Conservation (phyloP, 805 yeast species). For the Sugiyamaella floridensis region DNA sequence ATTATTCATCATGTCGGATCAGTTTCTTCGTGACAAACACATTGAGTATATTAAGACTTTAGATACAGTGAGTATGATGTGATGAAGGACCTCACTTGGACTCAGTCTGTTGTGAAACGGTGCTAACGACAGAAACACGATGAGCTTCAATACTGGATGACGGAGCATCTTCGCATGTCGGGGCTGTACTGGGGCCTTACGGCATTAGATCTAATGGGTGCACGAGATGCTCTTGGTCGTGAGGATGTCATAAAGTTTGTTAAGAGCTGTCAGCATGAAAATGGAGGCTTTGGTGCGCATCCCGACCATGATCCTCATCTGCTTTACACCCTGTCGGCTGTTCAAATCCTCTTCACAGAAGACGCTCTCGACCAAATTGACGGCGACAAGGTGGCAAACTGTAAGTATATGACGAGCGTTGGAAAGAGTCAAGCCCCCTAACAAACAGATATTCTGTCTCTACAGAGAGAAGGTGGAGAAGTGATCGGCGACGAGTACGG, state of each 20-base stretch:
- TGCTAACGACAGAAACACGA: conserved; percentile 36
- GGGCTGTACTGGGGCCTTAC: conserved; percentile 95
- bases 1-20: background rate
- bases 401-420: conserved; percentile 28
- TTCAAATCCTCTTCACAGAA: conserved; percentile 69
- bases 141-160: conserved; percentile 74
- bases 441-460: conserved; percentile 25
- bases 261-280: conserved; percentile 47
- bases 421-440: background rate
- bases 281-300: conserved; percentile 77
- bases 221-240: conserved; percentile 50
- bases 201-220: conserved; percentile 56
- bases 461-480: conserved; percentile 59
- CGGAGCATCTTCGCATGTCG: conserved; percentile 80
- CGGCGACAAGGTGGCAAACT: conserved; percentile 30
- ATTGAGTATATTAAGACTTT: conserved; percentile 48
- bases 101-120: background rate
- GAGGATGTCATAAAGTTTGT: conserved; percentile 65
- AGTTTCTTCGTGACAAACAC: conserved; percentile 43
- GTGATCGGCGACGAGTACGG: conserved; percentile 89
- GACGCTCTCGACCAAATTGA: conserved; percentile 45
- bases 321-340: conserved; percentile 74
- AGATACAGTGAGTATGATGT: conserved; percentile 32
- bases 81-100: background rate
- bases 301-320: conserved; percentile 88